Percentiles rank a stretch among this genome's conserved stretches.
These are phyloP conservation scores for Phialophora expanda DNA, from an alignment of 2,329 filamentous ascomycete species.

Conservation along the genomic window DNA sequence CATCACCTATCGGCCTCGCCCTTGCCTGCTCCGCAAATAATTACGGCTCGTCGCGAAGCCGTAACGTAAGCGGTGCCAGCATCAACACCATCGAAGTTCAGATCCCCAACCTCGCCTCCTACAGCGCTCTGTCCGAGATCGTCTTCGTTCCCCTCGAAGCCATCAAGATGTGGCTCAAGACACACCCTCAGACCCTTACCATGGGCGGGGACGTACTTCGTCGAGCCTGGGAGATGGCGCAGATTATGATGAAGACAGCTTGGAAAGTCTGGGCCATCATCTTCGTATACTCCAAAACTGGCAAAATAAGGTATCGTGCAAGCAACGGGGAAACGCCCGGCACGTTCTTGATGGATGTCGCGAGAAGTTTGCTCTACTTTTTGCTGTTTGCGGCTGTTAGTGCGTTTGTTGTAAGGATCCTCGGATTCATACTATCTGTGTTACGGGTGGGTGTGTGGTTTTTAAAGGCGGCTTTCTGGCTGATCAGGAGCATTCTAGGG, in stretches of 20 bases:
- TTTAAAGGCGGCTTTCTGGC: slow-evolving; percentile 29
- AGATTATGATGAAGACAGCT: slow-evolving; percentile 30
- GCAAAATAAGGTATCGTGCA: slow-evolving; percentile 31
- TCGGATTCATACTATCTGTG: slow-evolving; percentile 26
- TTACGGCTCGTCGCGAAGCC: slow-evolving; percentile 13
- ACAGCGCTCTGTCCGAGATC: slow-evolving; percentile 23
- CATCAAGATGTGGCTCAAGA: slow-evolving; percentile 34
- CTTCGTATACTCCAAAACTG: slow-evolving; percentile 38
- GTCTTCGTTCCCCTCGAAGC: slow-evolving; percentile 32
- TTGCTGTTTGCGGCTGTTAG: slow-evolving; percentile 32
- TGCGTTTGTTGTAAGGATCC: slow-evolving; percentile 26
- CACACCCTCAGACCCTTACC: slow-evolving; percentile 30
- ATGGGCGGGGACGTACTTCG: slow-evolving; percentile 22
- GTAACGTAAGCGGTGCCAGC: slow-evolving; percentile 29
- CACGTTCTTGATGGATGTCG: slow-evolving; percentile 33
- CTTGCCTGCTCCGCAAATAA: slow-evolving; percentile 18
- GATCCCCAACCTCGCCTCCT: slow-evolving; percentile 21
- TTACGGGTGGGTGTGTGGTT: slow-evolving; percentile 29
- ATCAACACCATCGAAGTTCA: slow-evolving; percentile 26
- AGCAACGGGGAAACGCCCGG: slow-evolving; percentile 26
- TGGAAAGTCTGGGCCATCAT: slow-evolving; percentile 31
- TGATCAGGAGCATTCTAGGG: slow-evolving; percentile 32
- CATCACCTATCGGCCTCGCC: slow-evolving; percentile 23
- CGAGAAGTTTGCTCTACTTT: slow-evolving; percentile 33
- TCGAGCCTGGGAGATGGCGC: slow-evolving; percentile 34